These are phyloP conservation scores for Leishmania braziliensis DNA, from an alignment of 208 protist genomes.

Conservation along the genomic window DNA sequence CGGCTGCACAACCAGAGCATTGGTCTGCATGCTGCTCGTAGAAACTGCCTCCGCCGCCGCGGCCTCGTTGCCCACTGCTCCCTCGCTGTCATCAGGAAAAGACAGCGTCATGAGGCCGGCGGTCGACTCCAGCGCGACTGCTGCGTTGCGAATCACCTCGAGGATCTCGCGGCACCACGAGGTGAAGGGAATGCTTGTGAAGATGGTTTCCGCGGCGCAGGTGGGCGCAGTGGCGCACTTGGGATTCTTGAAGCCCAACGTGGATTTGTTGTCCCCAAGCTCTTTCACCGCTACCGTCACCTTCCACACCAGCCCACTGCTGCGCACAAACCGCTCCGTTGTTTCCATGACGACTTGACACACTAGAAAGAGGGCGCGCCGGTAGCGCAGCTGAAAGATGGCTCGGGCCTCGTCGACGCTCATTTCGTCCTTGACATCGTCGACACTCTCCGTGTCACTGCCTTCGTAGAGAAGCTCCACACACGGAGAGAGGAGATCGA, in stretches of 20 bases:
- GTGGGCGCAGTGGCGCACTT: neutral
- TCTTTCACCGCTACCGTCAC: slow-evolving; percentile 56
- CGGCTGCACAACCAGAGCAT: neutral
- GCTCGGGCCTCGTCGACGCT: neutral
- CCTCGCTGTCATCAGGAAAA: slow-evolving; percentile 2
- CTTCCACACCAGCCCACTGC: slow-evolving; percentile 84
- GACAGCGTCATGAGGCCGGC: slow-evolving; percentile 3
- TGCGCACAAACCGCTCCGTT: slow-evolving; percentile 85
- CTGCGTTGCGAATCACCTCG: slow-evolving; percentile 6
- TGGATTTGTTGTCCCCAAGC: neutral
- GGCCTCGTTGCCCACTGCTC: neutral
- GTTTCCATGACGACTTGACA: slow-evolving; percentile 88
- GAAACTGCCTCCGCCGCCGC: neutral
- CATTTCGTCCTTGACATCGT: neutral
- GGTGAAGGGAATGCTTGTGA: slow-evolving; percentile 12
- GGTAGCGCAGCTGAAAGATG: slow-evolving; percentile 29
- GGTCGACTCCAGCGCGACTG: slow-evolving; percentile 7
- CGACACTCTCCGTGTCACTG: slow-evolving; percentile 21
- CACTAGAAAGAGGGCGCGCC: slow-evolving; percentile 69
- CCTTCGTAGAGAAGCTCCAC: slow-evolving; percentile 66
- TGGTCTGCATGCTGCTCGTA: neutral
- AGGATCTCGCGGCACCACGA: slow-evolving; percentile 18
- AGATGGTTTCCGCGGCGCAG: neutral
- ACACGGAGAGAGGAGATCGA: slow-evolving; percentile 66
- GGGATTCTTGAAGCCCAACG: neutral